A percentile compares a stretch with the other conserved stretches of the same genome.
These are phyloP conservation scores for Stentor coeruleus DNA, from an alignment of 73 alveolate species.

Conservation along the genomic window DNA sequence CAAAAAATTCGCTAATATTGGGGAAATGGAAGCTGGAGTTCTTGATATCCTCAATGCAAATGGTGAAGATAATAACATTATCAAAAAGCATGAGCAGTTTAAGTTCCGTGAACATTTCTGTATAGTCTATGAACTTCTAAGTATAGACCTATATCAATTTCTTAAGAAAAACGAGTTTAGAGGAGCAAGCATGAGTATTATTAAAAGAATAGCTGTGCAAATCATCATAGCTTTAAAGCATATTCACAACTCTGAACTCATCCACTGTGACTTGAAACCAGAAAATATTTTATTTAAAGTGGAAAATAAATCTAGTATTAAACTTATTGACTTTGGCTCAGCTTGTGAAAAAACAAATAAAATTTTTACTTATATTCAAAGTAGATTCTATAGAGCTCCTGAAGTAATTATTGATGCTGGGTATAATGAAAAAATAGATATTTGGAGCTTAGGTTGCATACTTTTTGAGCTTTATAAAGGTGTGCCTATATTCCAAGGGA, in stretches of 20 bases:
- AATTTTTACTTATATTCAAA: slow-evolving; percentile 73
- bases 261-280: slow-evolving; percentile 94
- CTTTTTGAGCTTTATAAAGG: slow-evolving; percentile 69
- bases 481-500: slow-evolving; percentile 78
- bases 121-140: slow-evolving; percentile 62
- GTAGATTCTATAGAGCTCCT: slow-evolving; percentile 80
- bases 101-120: slow-evolving; percentile 59
- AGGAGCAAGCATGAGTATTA: slow-evolving; percentile 59
- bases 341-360: slow-evolving; percentile 58
- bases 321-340: slow-evolving; percentile 77
- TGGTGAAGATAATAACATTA: slow-evolving; percentile 43
- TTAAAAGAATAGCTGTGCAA: slow-evolving; percentile 60
- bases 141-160: slow-evolving; percentile 62
- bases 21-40: slow-evolving; percentile 79
- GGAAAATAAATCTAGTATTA: slow-evolving; percentile 57
- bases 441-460: slow-evolving; percentile 90
- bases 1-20: slow-evolving; percentile 84
- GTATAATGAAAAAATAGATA: slow-evolving; percentile 72
- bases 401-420: slow-evolving; percentile 66
- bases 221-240: slow-evolving; percentile 53
- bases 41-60: slow-evolving; percentile 49
- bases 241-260: slow-evolving; percentile 4
- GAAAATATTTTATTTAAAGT: slow-evolving; percentile 83
- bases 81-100: slow-evolving; percentile 46
- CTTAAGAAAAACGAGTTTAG: slow-evolving; percentile 54